A percentile compares a stretch with the other conserved stretches of the same genome.
Conservation (phyloP, 768 basidiomycete species). For the Tulasnella calospora region DNA sequence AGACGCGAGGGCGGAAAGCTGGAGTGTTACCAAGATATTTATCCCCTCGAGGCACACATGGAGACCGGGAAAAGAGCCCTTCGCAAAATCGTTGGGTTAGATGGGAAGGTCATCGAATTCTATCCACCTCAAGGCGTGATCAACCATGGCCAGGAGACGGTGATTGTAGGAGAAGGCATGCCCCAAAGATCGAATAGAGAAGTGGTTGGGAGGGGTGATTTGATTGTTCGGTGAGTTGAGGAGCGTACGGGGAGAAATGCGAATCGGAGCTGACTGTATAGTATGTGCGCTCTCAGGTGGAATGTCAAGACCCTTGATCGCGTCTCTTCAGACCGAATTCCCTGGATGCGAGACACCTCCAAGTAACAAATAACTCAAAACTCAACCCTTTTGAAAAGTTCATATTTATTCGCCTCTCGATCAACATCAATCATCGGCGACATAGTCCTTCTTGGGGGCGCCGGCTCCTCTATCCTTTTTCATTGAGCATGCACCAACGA, state of each 20-base stretch:
- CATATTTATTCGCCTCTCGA: not conserved
- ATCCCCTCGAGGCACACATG: slow-evolving; percentile 52
- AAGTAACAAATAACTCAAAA: not conserved
- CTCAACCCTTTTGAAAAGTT: not conserved
- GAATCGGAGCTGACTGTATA: not conserved
- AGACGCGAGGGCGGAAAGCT: slow-evolving; percentile 53
- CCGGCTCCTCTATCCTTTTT: not conserved
- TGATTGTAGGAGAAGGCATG: slow-evolving; percentile 62
- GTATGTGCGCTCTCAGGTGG: slow-evolving; percentile 14
- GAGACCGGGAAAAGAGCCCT: not conserved
- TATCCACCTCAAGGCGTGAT: slow-evolving; percentile 47
- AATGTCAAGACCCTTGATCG: slow-evolving; percentile 28
- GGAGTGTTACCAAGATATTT: slow-evolving; percentile 50
- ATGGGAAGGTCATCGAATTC: slow-evolving; percentile 47
- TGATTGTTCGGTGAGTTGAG: slow-evolving; percentile 54
- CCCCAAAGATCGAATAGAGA: slow-evolving; percentile 52
- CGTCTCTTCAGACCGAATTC: slow-evolving; percentile 24
- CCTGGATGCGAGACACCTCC: slow-evolving; percentile 23
- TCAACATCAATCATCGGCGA: not conserved
- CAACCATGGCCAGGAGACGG: slow-evolving; percentile 45
- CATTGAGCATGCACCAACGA: not conserved
- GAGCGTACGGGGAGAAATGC: too few species aligned
- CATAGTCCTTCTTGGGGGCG: too few species aligned
- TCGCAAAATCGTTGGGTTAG: slow-evolving; percentile 49
- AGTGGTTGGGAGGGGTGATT: slow-evolving; percentile 54